phyloP scores from a whole-genome alignment of 768 basidiomycete species.

The Pleurotus salmoneostramineus region DNA sequence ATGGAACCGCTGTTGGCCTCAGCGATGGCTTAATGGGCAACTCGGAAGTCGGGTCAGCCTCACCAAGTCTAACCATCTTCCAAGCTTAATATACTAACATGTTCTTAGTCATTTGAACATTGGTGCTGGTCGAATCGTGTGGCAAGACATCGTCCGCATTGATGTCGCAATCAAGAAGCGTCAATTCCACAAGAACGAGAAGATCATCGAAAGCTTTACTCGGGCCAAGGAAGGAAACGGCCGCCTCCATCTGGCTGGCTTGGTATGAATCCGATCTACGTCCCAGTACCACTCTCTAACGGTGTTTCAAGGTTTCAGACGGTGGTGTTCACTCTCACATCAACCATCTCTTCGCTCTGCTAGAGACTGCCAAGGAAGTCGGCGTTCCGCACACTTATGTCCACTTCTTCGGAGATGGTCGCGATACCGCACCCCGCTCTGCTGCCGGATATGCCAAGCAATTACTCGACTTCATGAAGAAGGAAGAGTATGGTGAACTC shows the following conservation, averaged over 20 bases:
- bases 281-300: constrained; percentile 1
- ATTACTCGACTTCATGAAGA: constrained; percentile 70
- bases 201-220: constrained; percentile 69
- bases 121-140: constrained; percentile 91
- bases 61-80: not conserved
- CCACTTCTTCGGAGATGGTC: constrained; percentile 94
- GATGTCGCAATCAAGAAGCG: constrained; percentile 88
- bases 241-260: constrained; percentile 82
- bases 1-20: constrained; percentile 89
- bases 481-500: constrained; percentile 76
- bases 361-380: constrained; percentile 85
- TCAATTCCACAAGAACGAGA: constrained; percentile 76
- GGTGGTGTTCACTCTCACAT: constrained; percentile 98
- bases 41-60: constrained; percentile 89
- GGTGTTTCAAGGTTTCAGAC: constrained; percentile 66
- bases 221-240: constrained; percentile 81
- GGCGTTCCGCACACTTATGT: constrained; percentile 84
- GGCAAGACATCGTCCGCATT: constrained; percentile 97
- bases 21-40: constrained; percentile 97
- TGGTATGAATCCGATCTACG: constrained; percentile 43
- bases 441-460: constrained; percentile 75
- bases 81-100: not conserved
- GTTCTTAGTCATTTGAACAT: constrained; percentile 84
- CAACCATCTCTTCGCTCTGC: constrained; percentile 81
- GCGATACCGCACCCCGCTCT: constrained; percentile 89